Base-by-base conservation (phyloP, 345 rosid species). In the Eucalyptus grandis region DNA sequence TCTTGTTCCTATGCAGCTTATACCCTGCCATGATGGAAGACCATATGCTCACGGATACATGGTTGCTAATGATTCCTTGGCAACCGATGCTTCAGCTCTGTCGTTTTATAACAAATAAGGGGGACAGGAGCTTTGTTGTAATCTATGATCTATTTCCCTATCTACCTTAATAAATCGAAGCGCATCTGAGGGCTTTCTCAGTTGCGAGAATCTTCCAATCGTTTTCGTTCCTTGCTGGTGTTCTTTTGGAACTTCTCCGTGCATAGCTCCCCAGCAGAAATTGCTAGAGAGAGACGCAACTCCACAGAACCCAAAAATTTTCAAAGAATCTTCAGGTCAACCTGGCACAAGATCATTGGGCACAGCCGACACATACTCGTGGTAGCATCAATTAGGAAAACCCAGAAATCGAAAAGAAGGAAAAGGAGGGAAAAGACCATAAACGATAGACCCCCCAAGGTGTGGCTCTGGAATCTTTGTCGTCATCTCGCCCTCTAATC, bases 1-100 rank as follows among this genome's bases (percentile, higher is more conserved):
- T 49, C 14, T 46, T 51, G 69, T 30, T 81, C 86, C 19, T 89
- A 88, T 91, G 94, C 92, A 92, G 94, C 90, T 88, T 92, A 94
- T 62, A 92, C 95, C 51, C 91, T 94, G 88, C 93, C 94, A 37
- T 93, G 92, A 93, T 69, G 53, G 77, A 81, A 88, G 67, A 88
- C 37, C 50, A 43, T 43, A 67, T 49, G 49, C 90, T 40, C 67
- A 21, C 9, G 22, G 72, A 46, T 3, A 49, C 3, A 24, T 56
- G 89, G 40, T 12, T 40, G 21, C 31, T 3, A 49, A 34, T 14
- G 72, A 9, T 86, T 47, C 46, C 58, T 46, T 11, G 14, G 21
- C 46, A 21, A 46, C 60, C 6, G 46, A 67, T 11, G 85, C 89
- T 77, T 77, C 27, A 77, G 83, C 83, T 77, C 27, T 77, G 83